Base-by-base conservation (phyloP, 176 grass and related monocot species). In the Coix lacrymajobi region DNA sequence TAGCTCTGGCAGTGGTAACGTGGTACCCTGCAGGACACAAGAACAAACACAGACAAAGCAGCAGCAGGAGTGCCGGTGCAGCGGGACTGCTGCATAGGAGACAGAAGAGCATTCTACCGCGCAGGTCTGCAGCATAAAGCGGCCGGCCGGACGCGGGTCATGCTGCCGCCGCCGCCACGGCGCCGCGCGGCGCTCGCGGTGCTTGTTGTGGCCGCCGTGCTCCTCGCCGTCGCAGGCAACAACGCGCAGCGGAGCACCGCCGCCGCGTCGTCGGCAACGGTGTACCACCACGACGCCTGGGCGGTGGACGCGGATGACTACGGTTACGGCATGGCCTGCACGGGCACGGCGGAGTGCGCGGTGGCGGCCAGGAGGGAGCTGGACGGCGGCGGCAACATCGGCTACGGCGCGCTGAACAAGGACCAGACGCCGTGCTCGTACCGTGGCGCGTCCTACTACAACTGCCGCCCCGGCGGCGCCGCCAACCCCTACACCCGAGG, bases 401-500 rank as follows among this genome's bases (percentile, higher is more conserved):
- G 89, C 69, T 94, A 94, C 51, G 65, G 46, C 32, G 89, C 92
- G 17, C 58, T 91, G 78, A 26, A 19, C 58, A 15, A 25, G 80
- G 51, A 62, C 60, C 32, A 38, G 1, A 86, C 89, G 73, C 92
- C 92, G 34, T 94, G 85, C 79, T 70, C 72, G 19, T 40, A 62
- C 71, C 79, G 79, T 37, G 85, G 85, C 22, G 71, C 79, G 75
- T 75, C 92, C 6, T 94, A 94, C 79, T 89, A 89, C 86, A 91
- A 94, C 79, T 94, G 92, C 71, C 76, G 31, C 1, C 84, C 92
- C 5, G 77, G 89, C 33, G 92, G 65, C 15, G 20, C 37, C 14
- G 86, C 86, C 37, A 91, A 94, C 83, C 92, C 89, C 4, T 94
- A 94, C 75, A 75, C 75, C 15, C 86, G 92, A 5, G 92, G 92